Evolutionary conservation across 2,329 filamentous ascomycete species (phyloP), one percentile per base, ranked within the genome.

Genomic region (Sphaerulina vaccinii): DNA sequence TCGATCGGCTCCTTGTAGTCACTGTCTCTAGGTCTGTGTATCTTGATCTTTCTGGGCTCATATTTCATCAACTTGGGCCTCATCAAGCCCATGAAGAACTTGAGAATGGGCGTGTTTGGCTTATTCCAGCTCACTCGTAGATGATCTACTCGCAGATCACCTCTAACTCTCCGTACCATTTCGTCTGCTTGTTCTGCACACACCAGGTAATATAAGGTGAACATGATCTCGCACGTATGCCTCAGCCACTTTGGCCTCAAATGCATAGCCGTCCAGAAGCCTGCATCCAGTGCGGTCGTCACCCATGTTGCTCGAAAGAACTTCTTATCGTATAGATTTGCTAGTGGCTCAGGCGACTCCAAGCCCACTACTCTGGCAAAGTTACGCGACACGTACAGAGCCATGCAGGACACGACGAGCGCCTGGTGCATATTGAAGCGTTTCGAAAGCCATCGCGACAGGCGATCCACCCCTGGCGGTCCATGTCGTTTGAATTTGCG

Each of bases 231-330:
- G 8, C 87, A 82, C 11, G 96, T 67, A 68, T 97, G 91, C 33
- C 90, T 80, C 36, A 96, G 62, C 83, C 88, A 91, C 63, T 87
- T 90, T 41, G 78, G 78, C 51, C 82, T 82, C 58, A 99, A 91
- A 64, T 84, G 86, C 93, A 99, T 99, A 27, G 93, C 93, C 0
- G 90, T 96, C 93, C 93, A 99, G 71, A 96, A 99, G 1, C 93
- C 93, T 5, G 93, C 93, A 64, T 99, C 93, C 55, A 99, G 74
- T 0, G 90, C 93, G 0, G 93, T 99, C 47, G 93, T 85, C 13
- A 97, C 83, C 93, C 93, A 99, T 67, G 93, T 99, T 49, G 93
- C 93, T 42, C 93, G 86, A 70, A 96, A 99, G 74, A 95, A 99
- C 22, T 88, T 85, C 45, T 89, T 80, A 49, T 88, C 90, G 74